Conservation (phyloP, 805 yeast genomes). For the Pichia californica region DNA sequence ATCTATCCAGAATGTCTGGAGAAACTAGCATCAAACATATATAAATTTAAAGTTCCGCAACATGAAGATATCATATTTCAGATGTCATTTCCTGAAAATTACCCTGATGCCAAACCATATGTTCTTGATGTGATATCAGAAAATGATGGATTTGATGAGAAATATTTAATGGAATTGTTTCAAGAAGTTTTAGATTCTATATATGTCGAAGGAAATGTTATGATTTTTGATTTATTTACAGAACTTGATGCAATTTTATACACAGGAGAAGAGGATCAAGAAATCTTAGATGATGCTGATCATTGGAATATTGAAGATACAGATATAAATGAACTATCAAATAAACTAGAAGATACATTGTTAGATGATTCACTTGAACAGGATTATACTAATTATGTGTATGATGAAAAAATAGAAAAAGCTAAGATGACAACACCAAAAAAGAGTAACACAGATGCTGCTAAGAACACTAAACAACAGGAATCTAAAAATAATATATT, state of each 20-base stretch:
- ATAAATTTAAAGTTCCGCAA: slow-evolving; percentile 51
- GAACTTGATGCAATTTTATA: slow-evolving; percentile 55
- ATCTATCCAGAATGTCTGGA: slow-evolving; percentile 67
- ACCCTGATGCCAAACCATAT: slow-evolving; percentile 63
- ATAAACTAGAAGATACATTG: neutral
- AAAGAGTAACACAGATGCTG: neutral
- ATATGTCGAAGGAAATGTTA: slow-evolving; percentile 58
- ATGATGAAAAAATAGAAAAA: slow-evolving; percentile 26
- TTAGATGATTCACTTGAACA: slow-evolving; percentile 5
- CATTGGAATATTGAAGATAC: slow-evolving; percentile 19
- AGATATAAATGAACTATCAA: slow-evolving; percentile 2
- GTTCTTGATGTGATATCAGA: slow-evolving; percentile 46
- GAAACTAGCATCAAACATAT: slow-evolving; percentile 32
- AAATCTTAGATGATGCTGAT: slow-evolving; percentile 17
- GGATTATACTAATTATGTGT: slow-evolving; percentile 14
- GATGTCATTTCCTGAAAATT: slow-evolving; percentile 61
- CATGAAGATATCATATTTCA: slow-evolving; percentile 57
- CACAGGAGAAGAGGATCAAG: slow-evolving; percentile 28
- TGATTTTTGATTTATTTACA: slow-evolving; percentile 69
- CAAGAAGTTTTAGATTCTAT: slow-evolving; percentile 47
- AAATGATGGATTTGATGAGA: slow-evolving; percentile 32
- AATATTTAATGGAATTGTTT: slow-evolving; percentile 42
- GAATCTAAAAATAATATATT: slow-evolving; percentile 40
- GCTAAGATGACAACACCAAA: slow-evolving; percentile 15
- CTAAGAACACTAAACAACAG: slow-evolving; percentile 3